Base-by-base conservation (phyloP, 169 alveolate genomes). In the Plasmodium chabaudi region DNA sequence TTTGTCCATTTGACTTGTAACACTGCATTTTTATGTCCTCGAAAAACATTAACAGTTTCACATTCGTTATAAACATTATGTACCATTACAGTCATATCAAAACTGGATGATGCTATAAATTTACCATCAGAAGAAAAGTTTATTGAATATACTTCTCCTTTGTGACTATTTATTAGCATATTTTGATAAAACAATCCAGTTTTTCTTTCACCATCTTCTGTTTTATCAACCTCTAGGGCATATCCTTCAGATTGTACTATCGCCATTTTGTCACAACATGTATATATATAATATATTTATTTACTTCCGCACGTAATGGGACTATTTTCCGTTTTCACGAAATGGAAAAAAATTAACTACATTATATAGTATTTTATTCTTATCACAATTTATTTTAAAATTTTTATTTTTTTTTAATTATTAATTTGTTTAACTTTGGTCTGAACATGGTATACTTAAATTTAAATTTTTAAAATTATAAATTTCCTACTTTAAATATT, bases 1-100 rank as follows among this genome's bases (percentile, higher is more conserved):
- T 69, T 53, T 5, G 74, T 47, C 97, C 97, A 95, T 65, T 92
- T 95, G 9, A 94, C 88, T 89, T 95, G 96, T 27, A 95, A 92
- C n/a, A 95, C 93, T 9, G 98, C 98, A 49, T 95, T 94, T 53
- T 92, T 92, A 87, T 95, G 98, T n/a, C 98, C 98, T 13, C 89
- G 90, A 79, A 95, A 72, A 13, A 93, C 95, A n/a, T 93, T 93
- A 65, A 93, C 77, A 19, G 94, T 95, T 53, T 87, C 92, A 87
- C 97, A 94, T 67, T 95, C 98, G 12, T 96, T 97, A 72, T 92
- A 95, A 1, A 94, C 97, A 87, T 93, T 87, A 72, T 91, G 95
- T 17, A 95, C 71, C 53, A 94, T 91, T 84, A 53, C 34, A 12
- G 68, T 60, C 72, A 73, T 60, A 89, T 95, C 98, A 46, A 92